Percentiles rank a stretch among this genome's conserved stretches.
phyloP scores from a whole-genome alignment of 306 rosid genomes.

The Vicia sativa region DNA sequence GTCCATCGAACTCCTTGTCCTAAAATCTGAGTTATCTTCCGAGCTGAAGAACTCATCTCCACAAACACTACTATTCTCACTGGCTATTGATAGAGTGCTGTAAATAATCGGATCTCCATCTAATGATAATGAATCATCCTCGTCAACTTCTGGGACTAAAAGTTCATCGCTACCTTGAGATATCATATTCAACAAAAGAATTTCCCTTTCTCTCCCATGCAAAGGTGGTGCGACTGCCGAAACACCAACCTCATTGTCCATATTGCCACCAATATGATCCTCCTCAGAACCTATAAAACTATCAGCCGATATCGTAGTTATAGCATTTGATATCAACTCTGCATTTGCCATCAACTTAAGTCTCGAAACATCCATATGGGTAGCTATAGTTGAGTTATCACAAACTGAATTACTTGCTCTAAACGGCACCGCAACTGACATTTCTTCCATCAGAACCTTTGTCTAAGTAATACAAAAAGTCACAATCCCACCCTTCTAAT shows the following conservation, averaged over 20 bases:
- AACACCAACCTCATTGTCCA: slow-evolving; percentile 49
- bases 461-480: slow-evolving; percentile 58
- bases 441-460: slow-evolving; percentile 80
- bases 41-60: slow-evolving; percentile 66
- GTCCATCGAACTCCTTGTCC: slow-evolving; percentile 51
- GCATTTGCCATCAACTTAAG: slow-evolving; percentile 75
- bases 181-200: slow-evolving; percentile 52
- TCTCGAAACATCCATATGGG: slow-evolving; percentile 68
- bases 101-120: slow-evolving; percentile 75
- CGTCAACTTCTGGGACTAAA: slow-evolving; percentile 58
- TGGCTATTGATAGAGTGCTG: slow-evolving; percentile 60
- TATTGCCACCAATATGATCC: slow-evolving; percentile 49
- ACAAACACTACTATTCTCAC: slow-evolving; percentile 73
- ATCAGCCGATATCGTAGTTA: slow-evolving; percentile 50
- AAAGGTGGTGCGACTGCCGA: slow-evolving; percentile 33
- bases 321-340: slow-evolving; percentile 60
- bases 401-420: slow-evolving; percentile 76
- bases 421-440: slow-evolving; percentile 73
- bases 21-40: slow-evolving; percentile 58
- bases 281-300: slow-evolving; percentile 45
- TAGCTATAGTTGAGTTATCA: slow-evolving; percentile 65
- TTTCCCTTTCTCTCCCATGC: slow-evolving; percentile 46
- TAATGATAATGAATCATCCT: slow-evolving; percentile 69
- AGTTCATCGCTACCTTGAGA: slow-evolving; percentile 50
- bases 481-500: slow-evolving; percentile 54